Percentiles rank a stretch among this genome's conserved stretches.
These are phyloP conservation scores for Sugiyamaella chiloensis DNA, from an alignment of 805 yeast genomes.

Conservation along the genomic window DNA sequence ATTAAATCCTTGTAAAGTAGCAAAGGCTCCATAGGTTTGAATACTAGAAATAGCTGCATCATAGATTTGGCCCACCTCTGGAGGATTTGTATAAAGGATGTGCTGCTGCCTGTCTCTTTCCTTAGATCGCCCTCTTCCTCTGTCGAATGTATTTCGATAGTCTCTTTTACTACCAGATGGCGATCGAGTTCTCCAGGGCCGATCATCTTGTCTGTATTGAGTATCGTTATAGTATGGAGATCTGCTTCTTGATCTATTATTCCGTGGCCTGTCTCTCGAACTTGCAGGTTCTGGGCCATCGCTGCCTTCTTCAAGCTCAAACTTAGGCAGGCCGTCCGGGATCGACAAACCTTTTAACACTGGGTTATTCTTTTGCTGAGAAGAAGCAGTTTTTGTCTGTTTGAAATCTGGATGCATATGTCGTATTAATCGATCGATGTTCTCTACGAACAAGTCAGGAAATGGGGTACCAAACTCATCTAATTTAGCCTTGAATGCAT, in stretches of 20 bases:
- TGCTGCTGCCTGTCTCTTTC: background rate
- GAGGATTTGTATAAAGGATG: conserved; percentile 22
- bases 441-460: conserved; percentile 30
- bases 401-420: conserved; percentile 33
- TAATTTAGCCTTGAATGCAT: conserved; percentile 39
- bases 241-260: too few relatives aligned
- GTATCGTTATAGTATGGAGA: background rate
- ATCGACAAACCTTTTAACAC: conserved; percentile 24
- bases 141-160: too few relatives aligned
- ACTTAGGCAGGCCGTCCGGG: conserved; percentile 17
- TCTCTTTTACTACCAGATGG: conserved; percentile 1
- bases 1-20: conserved; percentile 45
- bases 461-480: conserved; percentile 45
- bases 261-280: background rate
- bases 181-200: background rate
- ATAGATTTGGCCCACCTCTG: conserved; percentile 48
- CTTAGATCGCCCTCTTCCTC: background rate
- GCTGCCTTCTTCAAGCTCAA: background rate
- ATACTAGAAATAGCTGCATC: conserved; percentile 59
- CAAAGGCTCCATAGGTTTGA: conserved; percentile 76
- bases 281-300: background rate
- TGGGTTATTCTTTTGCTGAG: background rate
- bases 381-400: background rate
- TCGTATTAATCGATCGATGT: conserved; percentile 30
- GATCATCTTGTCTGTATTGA: too few relatives aligned